phyloP scores from a whole-genome alignment of 768 basidiomycete species.

The Rhodotorula paludigena region DNA sequence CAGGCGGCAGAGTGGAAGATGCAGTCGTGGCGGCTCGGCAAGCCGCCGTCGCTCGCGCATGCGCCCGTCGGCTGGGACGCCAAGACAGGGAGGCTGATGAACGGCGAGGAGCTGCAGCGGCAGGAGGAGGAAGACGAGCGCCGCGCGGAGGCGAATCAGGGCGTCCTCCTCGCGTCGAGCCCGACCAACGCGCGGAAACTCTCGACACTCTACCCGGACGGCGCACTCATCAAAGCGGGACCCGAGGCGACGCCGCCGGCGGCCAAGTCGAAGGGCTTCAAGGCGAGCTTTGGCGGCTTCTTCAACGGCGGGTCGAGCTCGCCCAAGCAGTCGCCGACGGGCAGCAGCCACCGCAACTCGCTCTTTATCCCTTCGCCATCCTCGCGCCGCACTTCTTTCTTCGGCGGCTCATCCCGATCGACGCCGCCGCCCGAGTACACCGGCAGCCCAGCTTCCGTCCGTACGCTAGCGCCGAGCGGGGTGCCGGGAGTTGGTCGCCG shows the following conservation, averaged over 20 bases:
- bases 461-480: background rate
- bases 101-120: background rate
- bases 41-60: constrained; percentile 65
- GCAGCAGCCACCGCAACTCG: background rate
- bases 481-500: background rate
- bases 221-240: background rate
- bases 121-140: too few species aligned
- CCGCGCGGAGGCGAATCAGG: background rate
- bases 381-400: background rate
- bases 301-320: constrained; percentile 2
- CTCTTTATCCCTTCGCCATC: background rate
- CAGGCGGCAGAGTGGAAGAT: constrained; percentile 96
- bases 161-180: background rate
- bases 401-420: background rate
- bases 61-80: constrained; percentile 2
- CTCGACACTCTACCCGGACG: background rate
- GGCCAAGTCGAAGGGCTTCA: constrained; percentile 1
- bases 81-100: background rate
- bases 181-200: constrained; percentile 1
- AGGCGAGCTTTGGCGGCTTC: constrained; percentile 14
- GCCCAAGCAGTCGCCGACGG: background rate
- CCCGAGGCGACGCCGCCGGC: background rate
- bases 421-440: background rate
- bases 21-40: constrained; percentile 95
- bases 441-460: background rate